Conservation (phyloP, 2,329 filamentous ascomycete species). For the Talaromyces sp. region DNA sequence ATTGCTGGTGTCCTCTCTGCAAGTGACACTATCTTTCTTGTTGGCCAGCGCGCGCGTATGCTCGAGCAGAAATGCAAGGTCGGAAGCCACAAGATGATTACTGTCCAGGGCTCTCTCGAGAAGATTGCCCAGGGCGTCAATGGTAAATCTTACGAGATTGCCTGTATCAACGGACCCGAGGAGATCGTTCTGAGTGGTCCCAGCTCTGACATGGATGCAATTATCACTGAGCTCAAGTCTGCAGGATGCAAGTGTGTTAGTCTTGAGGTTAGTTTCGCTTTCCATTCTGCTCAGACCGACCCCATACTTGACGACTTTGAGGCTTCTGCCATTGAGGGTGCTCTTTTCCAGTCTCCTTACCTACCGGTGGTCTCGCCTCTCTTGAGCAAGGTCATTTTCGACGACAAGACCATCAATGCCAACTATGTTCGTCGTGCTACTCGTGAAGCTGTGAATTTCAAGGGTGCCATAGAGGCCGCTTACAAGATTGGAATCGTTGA, state of each 20-base stretch:
- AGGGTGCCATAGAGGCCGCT: constrained; percentile 58
- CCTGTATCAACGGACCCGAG: constrained; percentile 74
- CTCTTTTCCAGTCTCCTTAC: constrained; percentile 39
- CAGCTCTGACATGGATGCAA: constrained; percentile 57
- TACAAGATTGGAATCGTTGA: constrained; percentile 59
- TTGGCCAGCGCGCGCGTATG: constrained; percentile 64
- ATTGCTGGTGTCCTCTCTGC: constrained; percentile 36
- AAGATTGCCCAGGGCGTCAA: constrained; percentile 48
- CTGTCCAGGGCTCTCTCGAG: constrained; percentile 45
- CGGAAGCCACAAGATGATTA: constrained; percentile 65
- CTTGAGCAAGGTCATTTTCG: constrained; percentile 40
- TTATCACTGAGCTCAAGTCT: constrained; percentile 42
- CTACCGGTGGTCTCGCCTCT: constrained; percentile 48
- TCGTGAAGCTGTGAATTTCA: constrained; percentile 67
- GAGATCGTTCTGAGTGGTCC: constrained; percentile 68
- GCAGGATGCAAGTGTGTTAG: constrained; percentile 60
- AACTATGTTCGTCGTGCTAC: constrained; percentile 64
- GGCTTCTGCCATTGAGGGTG: constrained; percentile 44
- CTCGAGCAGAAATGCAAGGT: constrained; percentile 63
- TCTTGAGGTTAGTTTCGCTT: constrained; percentile 63
- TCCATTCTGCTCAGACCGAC: constrained; percentile 65
- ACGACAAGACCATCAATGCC: constrained; percentile 40
- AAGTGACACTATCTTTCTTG: constrained; percentile 56
- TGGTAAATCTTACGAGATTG: constrained; percentile 47
- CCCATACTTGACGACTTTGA: constrained; percentile 61